Base-by-base conservation (phyloP, 2,329 filamentous ascomycete species). In the Aureobasidium zeae region DNA sequence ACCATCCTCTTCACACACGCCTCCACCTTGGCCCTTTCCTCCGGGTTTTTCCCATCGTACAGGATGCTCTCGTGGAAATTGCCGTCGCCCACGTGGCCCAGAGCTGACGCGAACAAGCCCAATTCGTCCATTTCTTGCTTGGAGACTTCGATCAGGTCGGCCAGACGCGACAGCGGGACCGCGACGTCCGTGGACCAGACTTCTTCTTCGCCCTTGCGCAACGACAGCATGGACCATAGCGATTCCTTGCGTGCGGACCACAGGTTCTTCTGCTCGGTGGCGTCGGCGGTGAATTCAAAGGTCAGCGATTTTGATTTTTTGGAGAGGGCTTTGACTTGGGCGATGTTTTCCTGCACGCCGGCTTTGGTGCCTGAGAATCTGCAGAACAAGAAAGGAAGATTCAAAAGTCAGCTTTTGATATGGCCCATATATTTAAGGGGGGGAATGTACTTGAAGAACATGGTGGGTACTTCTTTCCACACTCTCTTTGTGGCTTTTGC, bases 11-110 rank as follows among this genome's bases (percentile, higher is more conserved):
- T 79, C 34, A 95, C 86, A 51, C 85, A 86, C 44, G 71, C 73
- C 59, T 91, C 84, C 1, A 91, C 86, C 52, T 82, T 83, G 30
- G 73, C 79, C 45, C 74, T 74, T 63, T 94, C 83, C 19, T 71
- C 76, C 3, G 76, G 72, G 44, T 87, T 71, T 17, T 70, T 72
- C 19, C 75, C 74, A 63, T 91, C 77, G 61, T 94, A 95, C 65
- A 95, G 81, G 63, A 95, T 91, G 58, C 82, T 85, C 59, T 88
- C 81, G 61, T 95, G 88, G 67, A 95, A 95, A 63, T 95, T 95
- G 26, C 88, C 88, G 57, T 94, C 88, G 10, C 88, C 88, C 45
- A 95, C 82, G 57, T 95, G 88, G 3, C 88, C 88, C 3, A 95
- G 69, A 20, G 94, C 84, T 55, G 83, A 87, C 1, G 86, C 86